Evolutionary conservation across 2,329 filamentous ascomycete species (phyloP), one percentile per base, ranked within the genome.

Genomic region (Westerdykella aurantiaca): DNA sequence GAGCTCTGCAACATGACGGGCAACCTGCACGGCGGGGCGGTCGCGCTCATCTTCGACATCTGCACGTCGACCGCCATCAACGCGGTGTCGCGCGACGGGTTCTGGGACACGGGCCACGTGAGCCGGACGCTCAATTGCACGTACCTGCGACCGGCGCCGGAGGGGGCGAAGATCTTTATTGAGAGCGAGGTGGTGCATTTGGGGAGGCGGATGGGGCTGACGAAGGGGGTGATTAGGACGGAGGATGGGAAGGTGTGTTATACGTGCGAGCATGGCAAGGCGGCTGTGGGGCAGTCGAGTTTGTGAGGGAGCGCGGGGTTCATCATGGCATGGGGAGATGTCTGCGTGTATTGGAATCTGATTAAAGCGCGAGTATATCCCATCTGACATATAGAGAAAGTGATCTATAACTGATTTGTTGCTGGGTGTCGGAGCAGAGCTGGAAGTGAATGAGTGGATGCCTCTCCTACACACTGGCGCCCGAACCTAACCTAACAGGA

Each of bases 1-100:
- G 57, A 61, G 38, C 71, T 77, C 41, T 69, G 70, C 47, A 79
- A 79, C 56, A 55, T 68, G 37, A 64, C 67, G 25, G 68, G 68
- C 1, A 73, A 72, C 25, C 67, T 80, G 49, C 77, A 80, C 53
- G 77, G 77, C 16, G 76, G 76, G 6, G 75, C 74, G 2, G 74
- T 75, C 2, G 72, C 74, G 0, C 62, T 76, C 5, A 74, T 79
- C 35, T 77, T 78, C 46, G 79, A 82, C 53, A 74, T 80, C 61
- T 69, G 71, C 43, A 75, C 73, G 1, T 70, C 66, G 6, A 57
- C 70, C 6, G 61, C 69, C 5, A 58, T 72, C 13, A 52, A 48
- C 5, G 56, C 62, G 3, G 52, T 56, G 14, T 52, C 57, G 5
- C 49, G 46, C n/a, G 55, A 63, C 2, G 64, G 61, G 1, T 69